phyloP scores from a whole-genome alignment of 1,284 basidiomycete species.

The Papiliotrema laurentii region DNA sequence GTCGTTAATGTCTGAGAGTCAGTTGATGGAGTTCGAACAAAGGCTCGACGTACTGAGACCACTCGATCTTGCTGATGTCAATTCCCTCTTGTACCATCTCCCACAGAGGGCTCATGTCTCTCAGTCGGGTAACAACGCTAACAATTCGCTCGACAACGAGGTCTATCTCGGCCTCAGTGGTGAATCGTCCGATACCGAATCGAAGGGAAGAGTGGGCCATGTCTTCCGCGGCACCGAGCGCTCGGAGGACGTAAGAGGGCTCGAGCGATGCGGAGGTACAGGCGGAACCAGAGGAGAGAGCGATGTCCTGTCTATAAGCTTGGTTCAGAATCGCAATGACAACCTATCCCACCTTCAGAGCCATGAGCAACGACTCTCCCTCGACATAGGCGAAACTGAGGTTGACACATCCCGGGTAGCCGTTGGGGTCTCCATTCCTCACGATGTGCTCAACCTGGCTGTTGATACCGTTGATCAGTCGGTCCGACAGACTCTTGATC shows the following conservation, averaged over 20 bases:
- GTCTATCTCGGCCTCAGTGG: conserved; percentile 95
- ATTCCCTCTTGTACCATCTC: conserved; percentile 99
- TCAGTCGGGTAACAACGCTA: conserved; percentile 67
- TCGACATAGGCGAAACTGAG: conserved; percentile 96
- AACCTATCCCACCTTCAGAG: conserved; percentile 62
- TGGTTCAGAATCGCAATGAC: background rate
- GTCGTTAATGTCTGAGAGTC: too few species aligned
- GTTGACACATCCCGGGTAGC: conserved; percentile 91
- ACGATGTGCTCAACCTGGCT: conserved; percentile 82
- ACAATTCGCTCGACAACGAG: conserved; percentile 89
- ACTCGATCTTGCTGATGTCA: conserved; percentile 87
- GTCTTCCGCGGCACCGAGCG: conserved; percentile 93
- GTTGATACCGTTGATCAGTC: conserved; percentile 77
- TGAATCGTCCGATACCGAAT: conserved; percentile 97
- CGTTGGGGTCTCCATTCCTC: conserved; percentile 84
- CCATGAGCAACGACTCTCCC: conserved; percentile 96
- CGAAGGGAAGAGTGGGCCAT: conserved; percentile 98
- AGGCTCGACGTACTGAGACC: conserved; percentile 54
- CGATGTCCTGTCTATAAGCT: conserved; percentile 67
- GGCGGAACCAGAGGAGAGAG: conserved; percentile 94
- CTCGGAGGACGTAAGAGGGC: conserved; percentile 95
- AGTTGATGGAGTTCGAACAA: too few species aligned
- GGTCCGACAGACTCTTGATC: conserved; percentile 70
- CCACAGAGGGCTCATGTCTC: conserved; percentile 86
- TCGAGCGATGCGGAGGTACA: conserved; percentile 98